These are phyloP conservation scores for Typha latifolia DNA, from an alignment of 176 grass and related monocot species.

Conservation along the genomic window DNA sequence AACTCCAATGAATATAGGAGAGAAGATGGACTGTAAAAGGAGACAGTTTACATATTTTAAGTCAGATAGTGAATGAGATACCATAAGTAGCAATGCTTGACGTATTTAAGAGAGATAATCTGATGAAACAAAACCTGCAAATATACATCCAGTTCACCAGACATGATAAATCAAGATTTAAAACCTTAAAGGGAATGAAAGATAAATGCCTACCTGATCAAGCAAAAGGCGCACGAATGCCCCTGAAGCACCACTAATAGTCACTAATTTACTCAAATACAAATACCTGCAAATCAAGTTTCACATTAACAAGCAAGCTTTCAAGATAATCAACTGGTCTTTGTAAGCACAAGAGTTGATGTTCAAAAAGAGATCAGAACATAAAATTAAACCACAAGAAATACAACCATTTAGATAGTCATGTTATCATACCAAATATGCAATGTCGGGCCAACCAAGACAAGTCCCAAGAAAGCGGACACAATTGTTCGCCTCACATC, in stretches of 20 bases:
- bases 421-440: conserved; percentile 60
- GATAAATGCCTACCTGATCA: conserved; percentile 53
- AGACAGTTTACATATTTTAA: conserved; percentile 3
- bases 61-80: conserved; percentile 8
- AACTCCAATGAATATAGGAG: conserved; percentile 81
- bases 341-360: conserved; percentile 14
- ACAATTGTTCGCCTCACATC: conserved; percentile 80
- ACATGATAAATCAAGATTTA: neutral
- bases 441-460: conserved; percentile 61
- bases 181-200: neutral
- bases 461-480: conserved; percentile 75
- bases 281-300: conserved; percentile 52
- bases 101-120: too few relatives aligned
- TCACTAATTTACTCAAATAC: conserved; percentile 86
- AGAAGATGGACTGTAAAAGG: conserved; percentile 57
- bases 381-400: neutral
- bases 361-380: neutral
- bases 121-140: conserved; percentile 3
- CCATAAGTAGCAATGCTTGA: neutral
- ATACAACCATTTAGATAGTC: conserved; percentile 5
- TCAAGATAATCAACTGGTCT: neutral
- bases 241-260: conserved; percentile 44
- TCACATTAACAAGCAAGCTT: conserved; percentile 4
- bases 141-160: neutral
- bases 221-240: conserved; percentile 57